Percentiles rank a stretch among this genome's conserved stretches.
phyloP scores from a whole-genome alignment of 2,329 filamentous ascomycete genomes.

The Nannizziopsis barbatae region DNA sequence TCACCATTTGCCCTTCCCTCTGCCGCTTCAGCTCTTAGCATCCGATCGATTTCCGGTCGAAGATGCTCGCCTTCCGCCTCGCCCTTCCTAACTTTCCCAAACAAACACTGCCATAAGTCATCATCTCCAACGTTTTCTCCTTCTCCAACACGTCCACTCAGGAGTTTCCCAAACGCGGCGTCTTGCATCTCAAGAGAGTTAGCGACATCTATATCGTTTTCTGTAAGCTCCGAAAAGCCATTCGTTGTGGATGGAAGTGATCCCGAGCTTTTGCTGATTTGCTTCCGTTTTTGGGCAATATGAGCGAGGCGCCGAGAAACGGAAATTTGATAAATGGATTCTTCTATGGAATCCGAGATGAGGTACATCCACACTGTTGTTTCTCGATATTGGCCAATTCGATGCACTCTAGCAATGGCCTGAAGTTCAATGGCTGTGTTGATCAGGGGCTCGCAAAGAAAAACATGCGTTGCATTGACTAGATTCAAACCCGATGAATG shows the following conservation, averaged over 20 bases:
- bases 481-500: slow-evolving; percentile 84
- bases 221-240: slow-evolving; percentile 30
- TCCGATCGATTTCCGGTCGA: slow-evolving; percentile 37
- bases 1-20: slow-evolving; percentile 23
- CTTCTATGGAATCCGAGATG: slow-evolving; percentile 80
- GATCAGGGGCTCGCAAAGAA: slow-evolving; percentile 84
- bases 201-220: slow-evolving; percentile 63
- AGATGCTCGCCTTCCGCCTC: not conserved
- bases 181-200: slow-evolving; percentile 76
- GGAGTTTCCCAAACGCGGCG: slow-evolving; percentile 56
- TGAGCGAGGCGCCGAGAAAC: slow-evolving; percentile 68
- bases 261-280: slow-evolving; percentile 29
- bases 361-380: slow-evolving; percentile 96
- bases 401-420: slow-evolving; percentile 85
- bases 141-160: slow-evolving; percentile 57
- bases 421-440: slow-evolving; percentile 91
- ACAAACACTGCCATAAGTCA: slow-evolving; percentile 83
- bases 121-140: slow-evolving; percentile 69
- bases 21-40: slow-evolving; percentile 46
- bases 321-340: slow-evolving; percentile 80
- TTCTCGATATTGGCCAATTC: slow-evolving; percentile 77
- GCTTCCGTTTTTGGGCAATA: slow-evolving; percentile 44
- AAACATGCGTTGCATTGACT: slow-evolving; percentile 85
- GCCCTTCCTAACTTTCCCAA: slow-evolving; percentile 45
- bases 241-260: slow-evolving; percentile 14